These are phyloP conservation scores for Trichoderma lentiforme DNA, from an alignment of 2,329 filamentous ascomycete genomes.

Conservation along the genomic window DNA sequence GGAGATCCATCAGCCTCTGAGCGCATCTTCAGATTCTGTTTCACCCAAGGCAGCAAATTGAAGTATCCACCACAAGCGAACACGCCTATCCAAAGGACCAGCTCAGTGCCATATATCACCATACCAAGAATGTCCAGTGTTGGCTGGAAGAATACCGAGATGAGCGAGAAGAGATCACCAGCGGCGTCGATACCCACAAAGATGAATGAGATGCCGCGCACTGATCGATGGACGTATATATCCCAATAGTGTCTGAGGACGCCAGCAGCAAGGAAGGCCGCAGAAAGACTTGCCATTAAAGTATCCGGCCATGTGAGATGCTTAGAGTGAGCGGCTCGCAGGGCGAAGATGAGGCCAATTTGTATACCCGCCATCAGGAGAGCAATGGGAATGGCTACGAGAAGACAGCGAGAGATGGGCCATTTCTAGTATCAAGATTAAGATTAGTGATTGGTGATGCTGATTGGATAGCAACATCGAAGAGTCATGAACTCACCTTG, in stretches of 20 bases:
- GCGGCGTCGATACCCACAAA: constrained; percentile 69
- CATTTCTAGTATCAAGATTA: constrained; percentile 42
- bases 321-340: constrained; percentile 43
- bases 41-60: constrained; percentile 58
- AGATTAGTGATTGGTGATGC: not conserved
- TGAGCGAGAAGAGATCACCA: constrained; percentile 64
- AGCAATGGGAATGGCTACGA: constrained; percentile 50
- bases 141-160: constrained; percentile 61
- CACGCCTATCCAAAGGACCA: constrained; percentile 64
- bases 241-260: constrained; percentile 68
- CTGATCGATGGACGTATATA: constrained; percentile 63
- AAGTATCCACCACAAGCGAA: constrained; percentile 64
- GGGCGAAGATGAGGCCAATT: constrained; percentile 55
- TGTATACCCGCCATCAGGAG: constrained; percentile 58
- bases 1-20: not conserved
- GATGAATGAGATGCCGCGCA: constrained; percentile 68
- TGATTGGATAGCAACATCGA: not conserved
- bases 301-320: constrained; percentile 59
- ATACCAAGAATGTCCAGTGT: constrained; percentile 59
- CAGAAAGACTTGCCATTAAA: constrained; percentile 64
- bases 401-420: constrained; percentile 46
- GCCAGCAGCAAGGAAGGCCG: constrained; percentile 59
- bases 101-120: constrained; percentile 64
- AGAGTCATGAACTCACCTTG: constrained; percentile 29
- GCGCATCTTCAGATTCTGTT: constrained; percentile 27